Conservation (phyloP, 441 rosid genomes). For the Adansonia grandidieri region DNA sequence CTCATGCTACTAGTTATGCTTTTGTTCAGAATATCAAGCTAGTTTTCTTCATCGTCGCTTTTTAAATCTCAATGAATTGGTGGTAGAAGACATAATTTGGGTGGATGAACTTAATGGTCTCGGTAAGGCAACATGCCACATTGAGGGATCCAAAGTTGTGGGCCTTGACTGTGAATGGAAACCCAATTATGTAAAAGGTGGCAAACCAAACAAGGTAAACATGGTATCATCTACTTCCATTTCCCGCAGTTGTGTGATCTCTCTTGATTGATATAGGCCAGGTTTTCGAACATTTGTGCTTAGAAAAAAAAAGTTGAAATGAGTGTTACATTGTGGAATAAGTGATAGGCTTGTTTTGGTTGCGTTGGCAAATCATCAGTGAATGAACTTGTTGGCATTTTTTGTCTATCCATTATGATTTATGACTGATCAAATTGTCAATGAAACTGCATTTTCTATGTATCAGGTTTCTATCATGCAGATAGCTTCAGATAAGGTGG, state of each 20-base stretch:
- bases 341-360: background rate
- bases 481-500: slow-evolving; percentile 71
- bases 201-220: slow-evolving; percentile 76
- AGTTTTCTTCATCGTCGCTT: slow-evolving; percentile 46
- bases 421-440: slow-evolving; percentile 5
- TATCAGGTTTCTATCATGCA: slow-evolving; percentile 97
- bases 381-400: background rate
- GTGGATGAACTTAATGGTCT: slow-evolving; percentile 71
- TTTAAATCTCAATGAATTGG: slow-evolving; percentile 67
- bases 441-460: slow-evolving; percentile 23
- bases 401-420: background rate
- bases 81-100: slow-evolving; percentile 67
- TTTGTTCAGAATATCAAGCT: slow-evolving; percentile 57
- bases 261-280: slow-evolving; percentile 5
- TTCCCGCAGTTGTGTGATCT: background rate
- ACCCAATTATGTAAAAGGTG: slow-evolving; percentile 78
- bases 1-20: slow-evolving; percentile 35
- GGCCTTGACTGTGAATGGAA: slow-evolving; percentile 98
- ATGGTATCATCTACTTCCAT: slow-evolving; percentile 25
- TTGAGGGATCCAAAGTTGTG: slow-evolving; percentile 74
- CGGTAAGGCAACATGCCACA: slow-evolving; percentile 51
- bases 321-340: background rate
- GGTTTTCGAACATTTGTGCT: background rate
- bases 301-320: background rate
- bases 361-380: background rate